Evolutionary conservation across 179 eudicot species (phyloP).

Genomic region (Silene coronaria): DNA sequence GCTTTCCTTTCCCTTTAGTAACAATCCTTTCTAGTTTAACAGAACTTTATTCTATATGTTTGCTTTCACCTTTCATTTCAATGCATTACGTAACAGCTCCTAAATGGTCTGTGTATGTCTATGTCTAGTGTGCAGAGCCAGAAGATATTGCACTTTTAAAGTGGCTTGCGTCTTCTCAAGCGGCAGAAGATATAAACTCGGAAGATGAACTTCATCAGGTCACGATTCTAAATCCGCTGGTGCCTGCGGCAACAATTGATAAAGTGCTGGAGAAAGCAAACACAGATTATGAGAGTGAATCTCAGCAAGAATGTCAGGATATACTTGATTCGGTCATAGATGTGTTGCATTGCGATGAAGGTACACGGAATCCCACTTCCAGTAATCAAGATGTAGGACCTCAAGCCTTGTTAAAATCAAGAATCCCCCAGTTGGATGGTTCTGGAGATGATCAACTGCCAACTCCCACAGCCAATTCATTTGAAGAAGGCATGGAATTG

Average conservation of each 20-base stretch:
- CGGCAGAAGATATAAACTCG: constrained; percentile 75
- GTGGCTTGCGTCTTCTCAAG: constrained; percentile 98
- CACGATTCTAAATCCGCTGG: constrained; percentile 62
- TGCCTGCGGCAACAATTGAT: constrained; percentile 59
- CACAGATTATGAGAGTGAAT: constrained; percentile 65
- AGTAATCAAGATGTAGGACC: constrained; percentile 16
- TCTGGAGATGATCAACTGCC: constrained; percentile 48
- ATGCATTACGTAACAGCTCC: not conserved
- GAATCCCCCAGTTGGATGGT: constrained; percentile 67
- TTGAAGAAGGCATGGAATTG: constrained; percentile 26
- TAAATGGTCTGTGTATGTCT: constrained; percentile 19
- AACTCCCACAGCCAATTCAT: constrained; percentile 28
- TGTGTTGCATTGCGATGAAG: constrained; percentile 29
- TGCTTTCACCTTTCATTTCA: constrained; percentile 1
- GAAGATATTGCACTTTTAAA: constrained; percentile 71
- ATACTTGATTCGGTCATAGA: constrained; percentile 82
- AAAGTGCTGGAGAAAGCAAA: constrained; percentile 73
- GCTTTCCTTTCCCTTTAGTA: not conserved
- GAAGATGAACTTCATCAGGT: constrained; percentile 79
- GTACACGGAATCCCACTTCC: constrained; percentile 29
- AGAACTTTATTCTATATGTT: not conserved
- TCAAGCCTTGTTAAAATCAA: constrained; percentile 23
- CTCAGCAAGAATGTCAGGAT: constrained; percentile 93
- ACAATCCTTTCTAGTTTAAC: not conserved
- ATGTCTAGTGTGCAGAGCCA: constrained; percentile 48